These are phyloP conservation scores for Helenozyma rhizophorensis DNA, from an alignment of 805 yeast genomes.

Conservation along the genomic window DNA sequence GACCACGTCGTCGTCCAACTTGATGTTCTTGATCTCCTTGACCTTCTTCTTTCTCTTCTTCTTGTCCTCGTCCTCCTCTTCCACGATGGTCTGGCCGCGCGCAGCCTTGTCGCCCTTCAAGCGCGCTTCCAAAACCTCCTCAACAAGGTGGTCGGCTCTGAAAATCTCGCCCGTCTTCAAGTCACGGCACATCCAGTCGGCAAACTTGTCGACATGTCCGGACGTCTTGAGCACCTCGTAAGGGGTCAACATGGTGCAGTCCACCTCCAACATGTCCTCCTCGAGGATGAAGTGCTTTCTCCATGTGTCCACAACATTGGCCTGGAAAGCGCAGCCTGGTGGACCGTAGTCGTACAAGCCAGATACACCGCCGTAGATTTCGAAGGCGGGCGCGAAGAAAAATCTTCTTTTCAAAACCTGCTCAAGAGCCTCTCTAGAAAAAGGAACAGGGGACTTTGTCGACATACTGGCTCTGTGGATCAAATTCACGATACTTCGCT, in stretches of 20 bases:
- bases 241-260: slow-evolving; percentile 96
- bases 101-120: slow-evolving; percentile 97
- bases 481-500: background rate
- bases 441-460: slow-evolving; percentile 34
- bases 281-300: slow-evolving; percentile 95
- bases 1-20: slow-evolving; percentile 76
- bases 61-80: slow-evolving; percentile 58
- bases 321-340: slow-evolving; percentile 98
- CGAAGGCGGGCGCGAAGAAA: slow-evolving; percentile 96
- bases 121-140: slow-evolving; percentile 94
- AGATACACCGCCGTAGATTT: slow-evolving; percentile 96
- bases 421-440: slow-evolving; percentile 85
- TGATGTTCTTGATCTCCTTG: slow-evolving; percentile 87
- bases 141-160: slow-evolving; percentile 97
- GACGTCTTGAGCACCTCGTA: slow-evolving; percentile 96
- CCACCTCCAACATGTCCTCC: slow-evolving; percentile 98
- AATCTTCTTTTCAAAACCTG: slow-evolving; percentile 90
- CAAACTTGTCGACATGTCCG: slow-evolving; percentile 98
- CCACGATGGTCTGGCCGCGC: slow-evolving; percentile 64
- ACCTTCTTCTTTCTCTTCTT: slow-evolving; percentile 75
- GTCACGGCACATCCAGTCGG: slow-evolving; percentile 99
- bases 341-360: slow-evolving; percentile 99
- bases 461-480: slow-evolving; percentile 20
- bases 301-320: slow-evolving; percentile 92
- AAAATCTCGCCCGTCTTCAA: slow-evolving; percentile 94